A percentile compares a stretch with the other conserved stretches of the same genome.
Conservation (phyloP, 495 filamentous ascomycete species). For the Parmelia sp. region DNA sequence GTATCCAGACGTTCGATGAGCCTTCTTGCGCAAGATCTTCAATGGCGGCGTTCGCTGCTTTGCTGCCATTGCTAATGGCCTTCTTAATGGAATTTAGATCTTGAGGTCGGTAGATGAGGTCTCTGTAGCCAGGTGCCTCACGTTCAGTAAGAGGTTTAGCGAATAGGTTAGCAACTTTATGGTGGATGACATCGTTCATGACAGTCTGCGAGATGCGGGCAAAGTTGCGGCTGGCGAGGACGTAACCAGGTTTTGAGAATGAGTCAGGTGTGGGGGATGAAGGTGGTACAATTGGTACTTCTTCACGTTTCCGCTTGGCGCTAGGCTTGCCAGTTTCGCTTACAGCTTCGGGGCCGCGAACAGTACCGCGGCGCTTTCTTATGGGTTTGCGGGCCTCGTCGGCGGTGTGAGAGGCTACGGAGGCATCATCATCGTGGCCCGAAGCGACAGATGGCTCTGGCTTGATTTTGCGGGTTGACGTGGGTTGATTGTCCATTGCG, state of each 20-base stretch:
- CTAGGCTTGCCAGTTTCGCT: conserved; percentile 34
- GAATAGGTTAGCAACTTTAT: conserved; percentile 87
- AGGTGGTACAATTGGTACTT: conserved; percentile 28
- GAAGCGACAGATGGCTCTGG: conserved; percentile 59
- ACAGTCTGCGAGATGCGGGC: conserved; percentile 68
- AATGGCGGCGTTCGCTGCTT: conserved; percentile 60
- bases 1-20: conserved; percentile 44
- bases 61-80: conserved; percentile 70
- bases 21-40: conserved; percentile 39
- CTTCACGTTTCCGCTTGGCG: conserved; percentile 30
- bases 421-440: conserved; percentile 31
- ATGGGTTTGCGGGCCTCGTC: conserved; percentile 25
- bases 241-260: conserved; percentile 41
- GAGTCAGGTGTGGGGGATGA: conserved; percentile 11
- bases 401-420: conserved; percentile 22
- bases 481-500: conserved; percentile 41
- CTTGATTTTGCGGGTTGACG: conserved; percentile 51
- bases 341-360: conserved; percentile 44
- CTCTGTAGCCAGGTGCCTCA: conserved; percentile 81
- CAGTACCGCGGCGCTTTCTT: conserved; percentile 32
- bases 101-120: conserved; percentile 78
- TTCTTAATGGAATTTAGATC: conserved; percentile 82
- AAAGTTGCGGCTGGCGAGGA: conserved; percentile 70
- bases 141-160: conserved; percentile 73
- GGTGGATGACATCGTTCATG: conserved; percentile 75